Evolutionary conservation across 345 rosid species (phyloP), one percentile per base, ranked within the genome.

Genomic region (Dipteronia dyeriana): DNA sequence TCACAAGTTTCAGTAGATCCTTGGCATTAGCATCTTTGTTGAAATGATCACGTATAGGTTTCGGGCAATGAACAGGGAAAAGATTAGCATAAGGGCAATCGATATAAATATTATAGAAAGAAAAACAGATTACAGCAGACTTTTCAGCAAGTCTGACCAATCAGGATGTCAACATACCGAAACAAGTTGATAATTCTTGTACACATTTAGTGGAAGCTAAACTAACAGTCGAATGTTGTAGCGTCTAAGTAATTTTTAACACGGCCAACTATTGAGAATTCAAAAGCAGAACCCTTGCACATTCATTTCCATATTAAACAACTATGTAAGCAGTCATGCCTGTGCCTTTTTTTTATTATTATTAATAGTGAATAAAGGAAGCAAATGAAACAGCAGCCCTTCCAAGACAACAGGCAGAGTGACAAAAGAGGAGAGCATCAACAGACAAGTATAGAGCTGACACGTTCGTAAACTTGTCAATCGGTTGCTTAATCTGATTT

Each of bases 41-140:
- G 80, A 94, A 94, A 82, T 94, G 98, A 76, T 90, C 86, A 2
- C 97, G 97, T 5, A 94, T 90, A 79, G 97, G 98, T 96, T 94
- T 88, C 79, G 75, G 47, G 54, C 11, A 57, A 57, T 34, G 53
- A 68, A 39, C 31, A 43, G 41, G 5, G 9, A 7, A 25, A 31
- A 74, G 3, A 25, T 74, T 22, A 74, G 76, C 25, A 61, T 5
- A 7, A 41, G n/a, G 14, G 26, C 47, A 54, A 39, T 39, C 31
- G 31, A 17, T 53, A 29, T 71, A 25, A 2, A 49, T 10, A 49
- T 53, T 25, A n/a, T 5, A 6, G 16, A 73, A 19, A 14, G 22
- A 20, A 9, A 25, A 22, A 23, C 9, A 9, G n/a, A n/a, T 9
- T 3, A 17, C 7, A 23, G 38, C 34, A 4, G 39, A 73, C 19